Percentiles rank a stretch among this genome's conserved stretches.
Conservation (phyloP, 1,139 yeast genomes). For the Taiozyma sp. region DNA sequence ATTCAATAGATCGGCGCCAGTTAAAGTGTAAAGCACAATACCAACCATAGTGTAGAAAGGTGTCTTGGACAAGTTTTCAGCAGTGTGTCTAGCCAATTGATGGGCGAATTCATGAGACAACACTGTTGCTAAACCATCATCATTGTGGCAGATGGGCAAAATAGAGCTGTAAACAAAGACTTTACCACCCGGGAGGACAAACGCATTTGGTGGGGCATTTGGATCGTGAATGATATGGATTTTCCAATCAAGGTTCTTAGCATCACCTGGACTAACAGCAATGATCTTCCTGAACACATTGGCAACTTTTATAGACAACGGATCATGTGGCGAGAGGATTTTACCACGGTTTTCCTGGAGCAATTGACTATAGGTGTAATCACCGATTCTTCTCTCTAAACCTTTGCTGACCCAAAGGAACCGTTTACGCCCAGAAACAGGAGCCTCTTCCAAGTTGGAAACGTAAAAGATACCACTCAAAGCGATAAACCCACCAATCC, state of each 20-base stretch:
- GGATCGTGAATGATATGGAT: conserved; percentile 77
- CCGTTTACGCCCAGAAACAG: conserved; percentile 69
- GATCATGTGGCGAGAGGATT: conserved; percentile 49
- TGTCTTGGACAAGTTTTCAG: conserved; percentile 67
- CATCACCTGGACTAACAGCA: conserved; percentile 44
- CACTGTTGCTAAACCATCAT: conserved; percentile 92
- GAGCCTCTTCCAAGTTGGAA: conserved; percentile 72
- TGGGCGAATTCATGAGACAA: conserved; percentile 91
- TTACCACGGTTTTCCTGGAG: conserved; percentile 40
- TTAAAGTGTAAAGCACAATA: conserved; percentile 40
- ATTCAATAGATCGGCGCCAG: conserved; percentile 49
- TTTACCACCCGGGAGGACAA: conserved; percentile 93
- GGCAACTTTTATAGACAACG: conserved; percentile 49
- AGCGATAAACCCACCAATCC: conserved; percentile 24
- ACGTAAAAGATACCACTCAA: conserved; percentile 46
- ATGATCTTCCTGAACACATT: conserved; percentile 60
- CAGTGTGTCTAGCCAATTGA: conserved; percentile 87
- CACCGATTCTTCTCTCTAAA: conserved; percentile 65
- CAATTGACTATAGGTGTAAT: conserved; percentile 58
- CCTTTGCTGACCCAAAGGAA: conserved; percentile 69
- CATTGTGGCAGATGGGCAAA: conserved; percentile 70
- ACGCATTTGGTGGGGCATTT: conserved; percentile 81
- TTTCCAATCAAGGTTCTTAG: conserved; percentile 55
- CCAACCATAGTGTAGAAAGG: conserved; percentile 53
- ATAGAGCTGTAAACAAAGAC: conserved; percentile 85